Evolutionary conservation across 2,329 filamentous ascomycete species (phyloP), one percentile per base, ranked within the genome.

Genomic region (Cryphonectria parasitica): DNA sequence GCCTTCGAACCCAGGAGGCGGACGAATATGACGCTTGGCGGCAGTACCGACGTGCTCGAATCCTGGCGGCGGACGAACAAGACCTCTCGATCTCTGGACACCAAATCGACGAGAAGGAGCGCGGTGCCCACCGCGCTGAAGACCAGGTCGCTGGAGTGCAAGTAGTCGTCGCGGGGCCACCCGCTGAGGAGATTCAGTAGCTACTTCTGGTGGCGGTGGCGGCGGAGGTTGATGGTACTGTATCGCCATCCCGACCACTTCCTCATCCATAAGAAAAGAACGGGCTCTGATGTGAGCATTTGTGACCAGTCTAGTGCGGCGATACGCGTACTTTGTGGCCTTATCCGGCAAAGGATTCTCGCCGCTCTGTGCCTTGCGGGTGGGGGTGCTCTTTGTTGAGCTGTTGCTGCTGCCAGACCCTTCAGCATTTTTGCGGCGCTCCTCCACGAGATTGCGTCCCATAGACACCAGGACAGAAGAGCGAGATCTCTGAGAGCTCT

Each of bases 371-470:
- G 39, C 66, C 31, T 62, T 63, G 28, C 43, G 34, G 10, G 43
- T 41, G 2, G 66, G 66, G 36, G 63, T 64, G 19, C 63, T 34
- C 17, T 13, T 45, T 11, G 25, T 34, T 2, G 63, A 64, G 41
- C 43, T 19, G 19, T 15, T 49, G 41, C 62, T 22, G 43, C 63
- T 22, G n/a, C 41, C 41, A 34, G 39, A 61, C 31, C 66, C 15
- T 7, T 28, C 61, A 31, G 39, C 41, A n/a, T 17, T n/a, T 34
- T 52, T 36, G 5, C 25, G 25, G 41, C 43, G 43, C 43, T 68
- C 56, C n/a, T 68, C 64, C 43, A 65, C 66, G 54, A 64, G 69
- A 22, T 72, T 68, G 45, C 39, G 62, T 28, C 65, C 65, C 71
- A 72, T 72, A 45, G 71, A 54, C 31, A 31, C 6, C 62, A 68